Evolutionary conservation across 352 stramenopile species (phyloP).

Genomic region (Aphanomyces invadans): DNA sequence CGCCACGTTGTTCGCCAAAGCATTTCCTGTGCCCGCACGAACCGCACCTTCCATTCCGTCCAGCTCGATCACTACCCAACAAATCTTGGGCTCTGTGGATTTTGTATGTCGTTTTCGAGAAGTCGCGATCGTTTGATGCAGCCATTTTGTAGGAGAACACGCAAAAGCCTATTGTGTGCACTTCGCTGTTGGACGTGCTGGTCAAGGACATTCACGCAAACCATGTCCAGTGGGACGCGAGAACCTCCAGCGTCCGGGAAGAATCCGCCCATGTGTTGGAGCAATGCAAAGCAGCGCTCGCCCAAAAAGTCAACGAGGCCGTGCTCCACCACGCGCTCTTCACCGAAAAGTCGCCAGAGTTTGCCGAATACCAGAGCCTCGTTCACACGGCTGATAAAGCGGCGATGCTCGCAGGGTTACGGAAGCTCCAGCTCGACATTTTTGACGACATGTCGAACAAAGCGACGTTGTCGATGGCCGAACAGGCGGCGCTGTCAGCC

Average conservation of each 20-base stretch:
- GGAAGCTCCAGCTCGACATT: slow-evolving; percentile 50
- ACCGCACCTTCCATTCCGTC: not conserved
- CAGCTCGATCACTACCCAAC: not conserved
- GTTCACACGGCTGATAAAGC: slow-evolving; percentile 43
- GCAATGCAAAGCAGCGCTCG: slow-evolving; percentile 70
- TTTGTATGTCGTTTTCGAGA: too few species aligned
- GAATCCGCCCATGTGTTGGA: slow-evolving; percentile 31
- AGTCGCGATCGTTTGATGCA: too few species aligned
- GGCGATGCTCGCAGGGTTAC: slow-evolving; percentile 48
- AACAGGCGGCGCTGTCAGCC: slow-evolving; percentile 64
- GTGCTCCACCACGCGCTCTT: slow-evolving; percentile 62
- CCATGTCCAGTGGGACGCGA: not conserved
- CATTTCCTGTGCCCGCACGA: not conserved
- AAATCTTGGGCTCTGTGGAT: slow-evolving; percentile 13
- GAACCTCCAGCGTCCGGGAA: not conserved
- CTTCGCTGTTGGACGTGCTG: not conserved
- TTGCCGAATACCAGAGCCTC: slow-evolving; percentile 39
- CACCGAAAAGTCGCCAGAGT: slow-evolving; percentile 30
- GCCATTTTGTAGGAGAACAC: slow-evolving; percentile 4
- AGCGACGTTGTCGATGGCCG: slow-evolving; percentile 75
- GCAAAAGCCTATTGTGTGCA: slow-evolving; percentile 6
- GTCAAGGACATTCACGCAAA: not conserved
- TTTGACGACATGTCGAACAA: slow-evolving; percentile 70
- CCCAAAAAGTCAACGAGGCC: slow-evolving; percentile 65
- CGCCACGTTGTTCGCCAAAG: not conserved